phyloP scores from a whole-genome alignment of 441 rosid genomes.

The Metrosideros polymorpha region DNA sequence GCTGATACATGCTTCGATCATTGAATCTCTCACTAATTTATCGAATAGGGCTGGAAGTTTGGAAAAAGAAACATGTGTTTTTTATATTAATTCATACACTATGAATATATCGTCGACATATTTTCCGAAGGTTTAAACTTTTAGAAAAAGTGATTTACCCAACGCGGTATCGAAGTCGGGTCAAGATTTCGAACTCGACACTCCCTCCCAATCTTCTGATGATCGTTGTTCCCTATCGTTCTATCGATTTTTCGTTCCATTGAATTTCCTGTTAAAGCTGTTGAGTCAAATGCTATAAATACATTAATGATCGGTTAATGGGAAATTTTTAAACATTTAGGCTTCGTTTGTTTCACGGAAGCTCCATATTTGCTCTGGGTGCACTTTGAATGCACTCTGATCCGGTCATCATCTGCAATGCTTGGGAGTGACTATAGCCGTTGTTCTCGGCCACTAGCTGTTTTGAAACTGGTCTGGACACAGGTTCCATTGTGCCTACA shows the following conservation, averaged over 20 bases:
- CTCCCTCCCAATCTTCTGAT: not conserved
- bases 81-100: not conserved
- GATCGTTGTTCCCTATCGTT: not conserved
- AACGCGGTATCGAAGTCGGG: not conserved
- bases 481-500: not conserved
- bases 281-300: not conserved
- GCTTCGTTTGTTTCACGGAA: not conserved
- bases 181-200: not conserved
- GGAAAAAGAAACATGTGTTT: not conserved
- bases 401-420: not conserved
- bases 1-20: not conserved
- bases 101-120: not conserved
- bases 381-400: too few species aligned
- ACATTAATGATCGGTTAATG: fast-evolving
- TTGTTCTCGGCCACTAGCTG: not conserved
- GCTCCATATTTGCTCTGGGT: too few species aligned
- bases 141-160: not conserved
- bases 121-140: not conserved
- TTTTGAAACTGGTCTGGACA: not conserved
- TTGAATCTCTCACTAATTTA: not conserved
- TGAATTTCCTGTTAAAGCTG: not conserved
- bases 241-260: not conserved
- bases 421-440: not conserved
- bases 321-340: not conserved
- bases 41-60: not conserved